Conservation (phyloP, 1,284 basidiomycete genomes). For the Chalciporus sp. region DNA sequence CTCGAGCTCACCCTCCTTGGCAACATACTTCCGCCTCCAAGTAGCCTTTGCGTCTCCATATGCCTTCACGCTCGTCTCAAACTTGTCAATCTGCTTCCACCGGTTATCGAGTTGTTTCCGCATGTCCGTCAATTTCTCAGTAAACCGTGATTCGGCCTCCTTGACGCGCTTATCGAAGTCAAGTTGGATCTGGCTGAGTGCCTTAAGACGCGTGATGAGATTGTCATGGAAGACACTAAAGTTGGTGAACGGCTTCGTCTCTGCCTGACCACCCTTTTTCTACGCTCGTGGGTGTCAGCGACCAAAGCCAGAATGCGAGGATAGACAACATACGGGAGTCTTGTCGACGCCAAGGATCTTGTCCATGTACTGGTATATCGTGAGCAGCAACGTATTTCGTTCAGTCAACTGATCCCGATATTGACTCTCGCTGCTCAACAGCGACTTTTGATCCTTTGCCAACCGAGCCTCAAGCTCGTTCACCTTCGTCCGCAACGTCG, state of each 20-base stretch:
- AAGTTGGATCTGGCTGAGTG: slow-evolving; percentile 79
- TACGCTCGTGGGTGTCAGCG: slow-evolving; percentile 27
- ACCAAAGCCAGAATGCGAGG: neutral
- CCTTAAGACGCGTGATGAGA: slow-evolving; percentile 84
- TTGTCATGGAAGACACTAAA: slow-evolving; percentile 95
- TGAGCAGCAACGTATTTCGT: slow-evolving; percentile 87
- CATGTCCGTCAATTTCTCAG: slow-evolving; percentile 77
- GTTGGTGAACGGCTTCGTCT: slow-evolving; percentile 91
- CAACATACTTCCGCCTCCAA: slow-evolving; percentile 82
- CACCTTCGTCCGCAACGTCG: slow-evolving; percentile 57
- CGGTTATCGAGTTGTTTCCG: slow-evolving; percentile 86
- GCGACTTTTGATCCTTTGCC: slow-evolving; percentile 80
- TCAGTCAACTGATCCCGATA: slow-evolving; percentile 91
- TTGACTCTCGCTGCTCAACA: slow-evolving; percentile 74
- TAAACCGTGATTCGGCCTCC: slow-evolving; percentile 74
- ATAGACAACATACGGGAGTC: slow-evolving; percentile 62
- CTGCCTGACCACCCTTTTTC: slow-evolving; percentile 73
- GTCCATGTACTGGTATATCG: slow-evolving; percentile 94
- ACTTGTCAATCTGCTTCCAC: slow-evolving; percentile 93
- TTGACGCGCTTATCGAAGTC: slow-evolving; percentile 88
- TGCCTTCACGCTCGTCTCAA: slow-evolving; percentile 85
- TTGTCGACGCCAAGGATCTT: slow-evolving; percentile 90
- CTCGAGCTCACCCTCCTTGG: slow-evolving; percentile 90
- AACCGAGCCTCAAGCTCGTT: slow-evolving; percentile 82
- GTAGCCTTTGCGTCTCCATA: slow-evolving; percentile 82